A percentile compares a stretch with the other conserved stretches of the same genome.
These are phyloP conservation scores for Lecanoromycetidae sp. DNA, from an alignment of 2,329 filamentous ascomycete species.

Conservation along the genomic window DNA sequence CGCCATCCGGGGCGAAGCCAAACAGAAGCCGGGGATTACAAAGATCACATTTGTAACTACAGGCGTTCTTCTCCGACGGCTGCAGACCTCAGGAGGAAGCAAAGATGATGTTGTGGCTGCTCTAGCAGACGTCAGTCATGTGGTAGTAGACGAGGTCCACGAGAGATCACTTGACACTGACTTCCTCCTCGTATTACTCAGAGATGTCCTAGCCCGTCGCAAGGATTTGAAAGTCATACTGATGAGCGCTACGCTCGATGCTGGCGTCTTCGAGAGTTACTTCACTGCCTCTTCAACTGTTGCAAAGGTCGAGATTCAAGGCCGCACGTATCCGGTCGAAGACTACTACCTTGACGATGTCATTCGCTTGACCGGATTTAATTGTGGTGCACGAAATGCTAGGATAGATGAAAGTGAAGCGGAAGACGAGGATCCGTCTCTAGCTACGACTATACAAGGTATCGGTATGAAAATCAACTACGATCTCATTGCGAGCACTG, in stretches of 20 bases:
- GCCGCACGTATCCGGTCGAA: slow-evolving; percentile 77
- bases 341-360: slow-evolving; percentile 88
- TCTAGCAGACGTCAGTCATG: slow-evolving; percentile 79
- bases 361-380: slow-evolving; percentile 65
- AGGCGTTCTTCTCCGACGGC: slow-evolving; percentile 73
- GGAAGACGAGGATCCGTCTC: slow-evolving; percentile 33
- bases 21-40: slow-evolving; percentile 55
- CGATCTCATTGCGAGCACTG: slow-evolving; percentile 66
- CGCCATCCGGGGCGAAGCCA: slow-evolving; percentile 80
- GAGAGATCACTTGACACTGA: slow-evolving; percentile 91
- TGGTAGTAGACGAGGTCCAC: slow-evolving; percentile 94
- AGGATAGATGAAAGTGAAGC: slow-evolving; percentile 28
- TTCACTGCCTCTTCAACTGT: slow-evolving; percentile 62
- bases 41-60: slow-evolving; percentile 95
- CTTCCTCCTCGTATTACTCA: slow-evolving; percentile 76
- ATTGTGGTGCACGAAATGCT: slow-evolving; percentile 28
- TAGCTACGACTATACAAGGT: slow-evolving; percentile 59
- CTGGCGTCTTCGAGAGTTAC: slow-evolving; percentile 70
- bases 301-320: slow-evolving; percentile 72
- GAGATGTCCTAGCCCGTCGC: slow-evolving; percentile 63
- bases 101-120: slow-evolving; percentile 70
- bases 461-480: slow-evolving; percentile 85
- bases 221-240: slow-evolving; percentile 79
- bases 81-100: slow-evolving; percentile 79
- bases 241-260: slow-evolving; percentile 94